phyloP scores from a whole-genome alignment of 441 rosid genomes.

The Gossypium schwendimanii region DNA sequence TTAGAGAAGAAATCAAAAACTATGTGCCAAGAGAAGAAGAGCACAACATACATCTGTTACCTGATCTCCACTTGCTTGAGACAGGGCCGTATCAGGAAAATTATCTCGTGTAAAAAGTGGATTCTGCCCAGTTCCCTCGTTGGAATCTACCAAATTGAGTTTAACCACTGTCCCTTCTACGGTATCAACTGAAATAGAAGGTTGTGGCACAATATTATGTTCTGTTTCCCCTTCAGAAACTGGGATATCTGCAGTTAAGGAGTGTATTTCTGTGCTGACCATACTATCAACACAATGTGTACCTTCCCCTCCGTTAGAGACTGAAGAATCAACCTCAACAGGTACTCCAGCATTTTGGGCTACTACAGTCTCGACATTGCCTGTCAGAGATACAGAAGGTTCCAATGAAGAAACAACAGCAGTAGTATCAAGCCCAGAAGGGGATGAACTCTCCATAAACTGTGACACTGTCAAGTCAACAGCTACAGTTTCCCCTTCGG shows the following conservation, averaged over 20 bases:
- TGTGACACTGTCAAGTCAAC: slow-evolving; percentile 34
- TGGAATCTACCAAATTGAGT: slow-evolving; percentile 26
- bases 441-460: slow-evolving; percentile 26
- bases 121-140: slow-evolving; percentile 30
- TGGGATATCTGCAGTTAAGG: slow-evolving; percentile 20
- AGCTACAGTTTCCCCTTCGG: slow-evolving; percentile 34
- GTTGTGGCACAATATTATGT: slow-evolving; percentile 21
- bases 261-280: slow-evolving; percentile 17
- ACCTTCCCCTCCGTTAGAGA: slow-evolving; percentile 30
- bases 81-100: slow-evolving; percentile 41
- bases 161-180: slow-evolving; percentile 22
- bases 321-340: slow-evolving; percentile 22
- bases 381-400: slow-evolving; percentile 24
- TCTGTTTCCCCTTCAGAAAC: slow-evolving; percentile 34
- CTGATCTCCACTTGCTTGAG: slow-evolving; percentile 60
- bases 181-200: slow-evolving; percentile 19
- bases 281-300: slow-evolving; percentile 20
- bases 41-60: slow-evolving; percentile 85
- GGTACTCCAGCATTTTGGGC: slow-evolving; percentile 22
- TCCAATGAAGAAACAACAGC: slow-evolving; percentile 33
- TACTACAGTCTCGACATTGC: slow-evolving; percentile 14
- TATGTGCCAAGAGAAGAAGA: slow-evolving; percentile 40
- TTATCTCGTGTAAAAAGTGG: slow-evolving; percentile 29
- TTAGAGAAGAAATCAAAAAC: slow-evolving; percentile 4
- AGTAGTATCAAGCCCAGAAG: slow-evolving; percentile 28